Evolutionary conservation across 352 stramenopile species (phyloP).

Genomic region (Phytopythium ostracodes): DNA sequence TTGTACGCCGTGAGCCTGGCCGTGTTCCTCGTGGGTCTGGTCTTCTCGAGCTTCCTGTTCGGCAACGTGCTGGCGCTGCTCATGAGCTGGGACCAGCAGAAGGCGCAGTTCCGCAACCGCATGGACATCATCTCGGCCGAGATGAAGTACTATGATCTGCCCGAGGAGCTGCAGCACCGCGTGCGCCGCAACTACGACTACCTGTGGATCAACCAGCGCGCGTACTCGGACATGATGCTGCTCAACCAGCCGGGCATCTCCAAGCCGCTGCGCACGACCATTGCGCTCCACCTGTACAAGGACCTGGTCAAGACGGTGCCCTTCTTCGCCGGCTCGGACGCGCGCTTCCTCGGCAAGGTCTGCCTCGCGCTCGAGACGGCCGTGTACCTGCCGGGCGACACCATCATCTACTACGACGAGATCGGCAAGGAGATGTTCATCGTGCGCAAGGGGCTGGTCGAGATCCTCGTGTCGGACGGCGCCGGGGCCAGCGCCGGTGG

Average conservation of each 20-base stretch:
- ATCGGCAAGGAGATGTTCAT: conserved; percentile 88
- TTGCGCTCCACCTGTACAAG: conserved; percentile 78
- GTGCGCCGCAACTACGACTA: conserved; percentile 83
- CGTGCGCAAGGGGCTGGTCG: conserved; percentile 76
- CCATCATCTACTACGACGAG: conserved; percentile 78
- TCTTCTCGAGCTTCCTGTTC: conserved; percentile 75
- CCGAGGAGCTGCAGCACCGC: conserved; percentile 63
- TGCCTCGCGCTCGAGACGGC: conserved; percentile 74
- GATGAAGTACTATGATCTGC: conserved; percentile 81
- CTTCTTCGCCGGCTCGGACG: conserved; percentile 75
- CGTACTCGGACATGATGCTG: conserved; percentile 85
- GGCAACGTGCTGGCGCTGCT: conserved; percentile 75
- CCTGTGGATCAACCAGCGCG: conserved; percentile 85
- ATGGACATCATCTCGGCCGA: conserved; percentile 85
- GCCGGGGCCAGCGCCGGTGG: background rate
- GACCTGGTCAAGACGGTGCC: conserved; percentile 74
- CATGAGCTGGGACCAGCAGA: conserved; percentile 82
- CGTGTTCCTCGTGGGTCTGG: conserved; percentile 64
- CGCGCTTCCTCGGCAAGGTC: conserved; percentile 71
- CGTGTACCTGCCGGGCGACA: conserved; percentile 72
- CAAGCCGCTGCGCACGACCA: conserved; percentile 69
- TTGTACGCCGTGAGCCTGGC: conserved; percentile 63
- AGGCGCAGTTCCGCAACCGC: conserved; percentile 69
- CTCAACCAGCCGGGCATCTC: conserved; percentile 76
- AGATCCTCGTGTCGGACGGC: conserved; percentile 58